Percentiles rank a stretch among this genome's conserved stretches.
Conservation (phyloP, 345 rosid genomes). For the Nasturtium officinale region DNA sequence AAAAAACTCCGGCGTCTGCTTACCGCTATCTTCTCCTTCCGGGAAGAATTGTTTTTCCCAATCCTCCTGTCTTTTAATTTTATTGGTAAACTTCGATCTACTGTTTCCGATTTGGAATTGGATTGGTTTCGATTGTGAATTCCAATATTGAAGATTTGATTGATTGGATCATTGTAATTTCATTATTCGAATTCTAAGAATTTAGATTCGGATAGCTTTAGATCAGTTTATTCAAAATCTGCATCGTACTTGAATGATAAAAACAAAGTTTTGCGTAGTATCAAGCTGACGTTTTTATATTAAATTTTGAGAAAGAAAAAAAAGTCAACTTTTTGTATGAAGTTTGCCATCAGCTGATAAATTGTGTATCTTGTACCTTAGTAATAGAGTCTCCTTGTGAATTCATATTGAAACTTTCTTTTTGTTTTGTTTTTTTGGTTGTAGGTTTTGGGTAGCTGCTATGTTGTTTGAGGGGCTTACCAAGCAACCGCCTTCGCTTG, state of each 20-base stretch:
- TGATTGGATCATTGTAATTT: conserved; percentile 4
- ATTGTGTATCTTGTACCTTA: not conserved
- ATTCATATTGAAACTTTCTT: not conserved
- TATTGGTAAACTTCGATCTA: conserved; percentile 33
- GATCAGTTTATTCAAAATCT: conserved; percentile 17
- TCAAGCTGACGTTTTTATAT: not conserved
- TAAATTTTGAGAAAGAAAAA: not conserved
- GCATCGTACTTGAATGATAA: not conserved
- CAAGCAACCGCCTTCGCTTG: conserved; percentile 65
- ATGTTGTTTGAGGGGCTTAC: conserved; percentile 32
- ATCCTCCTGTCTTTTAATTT: not conserved
- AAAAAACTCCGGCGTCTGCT: conserved; percentile 19
- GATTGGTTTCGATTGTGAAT: not conserved
- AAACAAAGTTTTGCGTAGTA: not conserved
- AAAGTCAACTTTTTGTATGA: not conserved
- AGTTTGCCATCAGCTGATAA: not conserved
- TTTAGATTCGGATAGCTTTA: conserved; percentile 7
- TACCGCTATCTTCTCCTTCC: conserved; percentile 18
- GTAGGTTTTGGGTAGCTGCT: conserved; percentile 13
- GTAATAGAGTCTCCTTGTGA: conserved; percentile 1
- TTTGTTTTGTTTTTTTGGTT: not conserved
- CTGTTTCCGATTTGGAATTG: conserved; percentile 17
- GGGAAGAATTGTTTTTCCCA: too few species aligned
- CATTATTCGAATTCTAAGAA: not conserved
- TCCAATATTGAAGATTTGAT: not conserved